These are phyloP conservation scores for Hymenoscyphus repandus DNA, from an alignment of 2,329 filamentous ascomycete genomes.

Conservation along the genomic window DNA sequence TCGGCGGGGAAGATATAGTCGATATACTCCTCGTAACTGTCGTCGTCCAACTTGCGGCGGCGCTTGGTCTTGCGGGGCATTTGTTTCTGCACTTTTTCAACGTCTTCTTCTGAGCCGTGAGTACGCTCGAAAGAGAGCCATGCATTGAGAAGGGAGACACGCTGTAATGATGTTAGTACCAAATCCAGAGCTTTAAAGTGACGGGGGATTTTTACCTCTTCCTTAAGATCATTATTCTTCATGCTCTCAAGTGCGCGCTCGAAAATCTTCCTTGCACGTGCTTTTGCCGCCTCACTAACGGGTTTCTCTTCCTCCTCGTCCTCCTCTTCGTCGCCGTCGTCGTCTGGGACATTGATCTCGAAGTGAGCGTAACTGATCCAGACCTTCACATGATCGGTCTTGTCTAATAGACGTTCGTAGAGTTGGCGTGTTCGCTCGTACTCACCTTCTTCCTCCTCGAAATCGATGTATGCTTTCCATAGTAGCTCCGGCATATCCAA, in stretches of 20 bases:
- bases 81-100: conserved; percentile 80
- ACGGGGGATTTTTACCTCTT: conserved; percentile 51
- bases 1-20: conserved; percentile 97
- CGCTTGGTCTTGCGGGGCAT: conserved; percentile 95
- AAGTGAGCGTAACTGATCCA: conserved; percentile 99
- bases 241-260: conserved; percentile 78
- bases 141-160: conserved; percentile 84
- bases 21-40: conserved; percentile 92
- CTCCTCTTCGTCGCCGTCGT: conserved; percentile 55
- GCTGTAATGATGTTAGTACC: conserved; percentile 39
- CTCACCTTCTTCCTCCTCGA: conserved; percentile 92
- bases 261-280: conserved; percentile 76
- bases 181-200: neutral
- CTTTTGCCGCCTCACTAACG: conserved; percentile 79
- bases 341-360: conserved; percentile 87
- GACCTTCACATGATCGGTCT: conserved; percentile 98
- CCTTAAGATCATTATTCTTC: conserved; percentile 85
- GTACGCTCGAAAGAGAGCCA: conserved; percentile 90
- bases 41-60: conserved; percentile 84
- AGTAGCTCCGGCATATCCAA: conserved; percentile 97
- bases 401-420: conserved; percentile 86
- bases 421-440: conserved; percentile 75
- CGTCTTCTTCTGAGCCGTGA: conserved; percentile 69
- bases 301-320: conserved; percentile 52
- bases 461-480: conserved; percentile 98